A percentile compares a stretch with the other conserved stretches of the same genome.
Evolutionary conservation across 345 rosid species (phyloP).

Genomic region (Gynandropsis gynandra): DNA sequence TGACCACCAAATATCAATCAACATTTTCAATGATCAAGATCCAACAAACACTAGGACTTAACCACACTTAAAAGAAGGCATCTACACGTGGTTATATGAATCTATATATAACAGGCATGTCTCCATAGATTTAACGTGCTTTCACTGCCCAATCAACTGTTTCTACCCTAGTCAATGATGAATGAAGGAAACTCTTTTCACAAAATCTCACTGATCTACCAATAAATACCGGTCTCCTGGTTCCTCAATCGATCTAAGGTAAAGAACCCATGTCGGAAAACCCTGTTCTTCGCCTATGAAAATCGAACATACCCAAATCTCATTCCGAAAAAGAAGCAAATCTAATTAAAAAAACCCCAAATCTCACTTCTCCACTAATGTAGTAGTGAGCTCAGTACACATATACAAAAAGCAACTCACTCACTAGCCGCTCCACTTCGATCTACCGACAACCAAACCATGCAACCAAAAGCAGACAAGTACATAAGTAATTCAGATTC

Average conservation of each 20-base stretch:
- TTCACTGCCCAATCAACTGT: not conserved
- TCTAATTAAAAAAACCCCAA: conserved; percentile 13
- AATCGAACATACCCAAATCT: not conserved
- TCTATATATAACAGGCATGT: conserved; percentile 6
- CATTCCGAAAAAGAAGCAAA: conserved; percentile 7
- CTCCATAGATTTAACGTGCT: not conserved
- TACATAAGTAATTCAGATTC: conserved; percentile 19
- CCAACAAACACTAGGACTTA: no score
- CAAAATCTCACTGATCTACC: not conserved
- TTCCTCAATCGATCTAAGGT: conserved; percentile 20
- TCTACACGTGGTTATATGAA: not conserved
- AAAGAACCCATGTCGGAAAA: conserved; percentile 11
- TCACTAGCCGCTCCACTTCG: not conserved
- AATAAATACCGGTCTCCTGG: not conserved
- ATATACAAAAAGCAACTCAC: conserved; percentile 16
- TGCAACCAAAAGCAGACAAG: conserved; percentile 7
- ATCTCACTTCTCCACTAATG: conserved; percentile 9
- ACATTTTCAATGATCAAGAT: conserved; percentile 18
- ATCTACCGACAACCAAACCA: conserved; percentile 30
- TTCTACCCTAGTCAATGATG: not conserved
- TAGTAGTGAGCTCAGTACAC: conserved; percentile 21
- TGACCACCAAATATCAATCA: conserved; percentile 1
- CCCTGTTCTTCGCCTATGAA: not conserved
- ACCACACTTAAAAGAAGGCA: no score
- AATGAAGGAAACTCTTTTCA: not conserved